A percentile compares a stretch with the other conserved stretches of the same genome.
Evolutionary conservation across 768 basidiomycete genomes (phyloP).

Genomic region (Auriscalpium orientale): DNA sequence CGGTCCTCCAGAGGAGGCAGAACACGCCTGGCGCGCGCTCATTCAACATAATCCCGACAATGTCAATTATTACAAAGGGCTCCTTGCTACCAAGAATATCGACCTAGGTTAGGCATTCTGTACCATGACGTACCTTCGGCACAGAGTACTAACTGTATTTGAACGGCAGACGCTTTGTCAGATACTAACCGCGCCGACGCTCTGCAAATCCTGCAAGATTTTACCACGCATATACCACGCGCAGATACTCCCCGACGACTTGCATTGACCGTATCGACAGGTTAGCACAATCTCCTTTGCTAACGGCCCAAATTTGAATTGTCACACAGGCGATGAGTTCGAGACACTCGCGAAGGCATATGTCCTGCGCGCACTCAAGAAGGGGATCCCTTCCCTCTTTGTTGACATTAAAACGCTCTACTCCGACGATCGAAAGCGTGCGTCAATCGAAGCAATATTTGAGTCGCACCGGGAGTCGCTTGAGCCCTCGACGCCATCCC

Average conservation of each 20-base stretch:
- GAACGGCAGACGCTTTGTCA: slow-evolving; percentile 29
- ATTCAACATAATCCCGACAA: slow-evolving; percentile 83
- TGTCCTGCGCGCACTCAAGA: slow-evolving; percentile 58
- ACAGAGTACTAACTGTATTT: neutral
- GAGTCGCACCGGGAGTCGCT: slow-evolving; percentile 39
- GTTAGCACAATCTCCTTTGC: slow-evolving; percentile 19
- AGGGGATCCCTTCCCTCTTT: slow-evolving; percentile 91
- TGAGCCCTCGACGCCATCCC: slow-evolving; percentile 15
- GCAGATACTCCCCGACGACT: slow-evolving; percentile 70
- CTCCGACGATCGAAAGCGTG: slow-evolving; percentile 51
- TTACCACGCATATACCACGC: slow-evolving; percentile 55
- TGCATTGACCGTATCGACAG: slow-evolving; percentile 56
- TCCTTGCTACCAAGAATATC: slow-evolving; percentile 57
- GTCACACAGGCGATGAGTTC: slow-evolving; percentile 57
- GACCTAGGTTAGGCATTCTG: slow-evolving; percentile 42
- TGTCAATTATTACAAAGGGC: slow-evolving; percentile 72
- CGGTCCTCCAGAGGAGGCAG: slow-evolving; percentile 56
- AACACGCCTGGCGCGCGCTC: slow-evolving; percentile 71
- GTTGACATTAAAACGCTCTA: slow-evolving; percentile 88
- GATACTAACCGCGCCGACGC: slow-evolving; percentile 47
- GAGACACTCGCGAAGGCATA: slow-evolving; percentile 56
- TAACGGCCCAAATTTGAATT: neutral
- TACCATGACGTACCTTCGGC: neutral
- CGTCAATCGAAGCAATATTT: slow-evolving; percentile 60
- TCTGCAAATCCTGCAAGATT: slow-evolving; percentile 48